A percentile compares a stretch with the other conserved stretches of the same genome.
phyloP scores from a whole-genome alignment of 305 asterid genomes.

The Solanum chacoense region DNA sequence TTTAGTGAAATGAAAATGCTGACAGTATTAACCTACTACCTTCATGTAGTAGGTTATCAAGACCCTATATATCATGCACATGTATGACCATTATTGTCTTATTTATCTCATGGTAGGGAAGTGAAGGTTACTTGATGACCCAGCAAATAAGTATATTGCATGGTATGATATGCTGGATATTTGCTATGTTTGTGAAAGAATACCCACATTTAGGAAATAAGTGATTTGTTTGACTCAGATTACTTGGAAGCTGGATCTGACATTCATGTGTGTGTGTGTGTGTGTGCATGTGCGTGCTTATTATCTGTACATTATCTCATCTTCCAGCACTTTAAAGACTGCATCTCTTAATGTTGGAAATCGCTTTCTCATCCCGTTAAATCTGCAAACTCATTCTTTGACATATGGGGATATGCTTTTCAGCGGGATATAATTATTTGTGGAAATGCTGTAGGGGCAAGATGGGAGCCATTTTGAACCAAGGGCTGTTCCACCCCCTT shows the following conservation, averaged over 20 bases:
- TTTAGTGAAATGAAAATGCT: background rate
- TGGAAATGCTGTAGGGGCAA: conserved; percentile 58
- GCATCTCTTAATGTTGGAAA: background rate
- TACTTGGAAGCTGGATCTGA: background rate
- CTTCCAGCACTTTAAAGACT: background rate
- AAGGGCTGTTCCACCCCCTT: conserved; percentile 77
- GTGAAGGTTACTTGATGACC: background rate
- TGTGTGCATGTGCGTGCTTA: background rate
- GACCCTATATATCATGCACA: background rate
- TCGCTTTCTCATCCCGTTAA: background rate
- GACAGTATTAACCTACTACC: background rate
- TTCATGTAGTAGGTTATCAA: background rate
- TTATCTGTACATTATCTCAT: background rate
- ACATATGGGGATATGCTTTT: background rate
- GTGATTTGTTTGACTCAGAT: background rate
- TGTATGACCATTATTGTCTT: background rate
- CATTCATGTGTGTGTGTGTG: background rate
- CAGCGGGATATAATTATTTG: background rate
- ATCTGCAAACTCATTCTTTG: background rate
- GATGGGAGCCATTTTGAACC: conserved; percentile 98
- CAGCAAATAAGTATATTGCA: background rate
- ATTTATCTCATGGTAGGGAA: background rate
- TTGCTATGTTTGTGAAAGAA: background rate
- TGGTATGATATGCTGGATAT: background rate
- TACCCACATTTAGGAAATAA: background rate